These are phyloP conservation scores for Trichoderma citrinoviride DNA, from an alignment of 2,329 filamentous ascomycete species.

Conservation along the genomic window DNA sequence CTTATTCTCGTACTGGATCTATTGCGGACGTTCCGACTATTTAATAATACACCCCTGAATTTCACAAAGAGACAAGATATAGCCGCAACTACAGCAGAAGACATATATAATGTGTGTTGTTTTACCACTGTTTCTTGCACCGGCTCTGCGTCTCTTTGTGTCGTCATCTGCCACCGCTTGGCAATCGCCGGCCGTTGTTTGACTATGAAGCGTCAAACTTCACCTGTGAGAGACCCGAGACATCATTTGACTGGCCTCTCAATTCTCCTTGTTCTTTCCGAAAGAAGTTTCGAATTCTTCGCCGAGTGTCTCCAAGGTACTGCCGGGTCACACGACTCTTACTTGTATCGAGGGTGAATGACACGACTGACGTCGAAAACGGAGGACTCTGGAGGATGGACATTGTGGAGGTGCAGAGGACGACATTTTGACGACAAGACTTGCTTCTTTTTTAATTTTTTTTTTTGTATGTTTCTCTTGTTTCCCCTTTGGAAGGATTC, in stretches of 20 bases:
- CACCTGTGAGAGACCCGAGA: background rate
- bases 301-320: background rate
- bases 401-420: background rate
- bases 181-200: background rate
- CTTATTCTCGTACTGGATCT: background rate
- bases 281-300: background rate
- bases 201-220: background rate
- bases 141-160: slow-evolving; percentile 1
- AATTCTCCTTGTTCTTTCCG: background rate
- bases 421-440: background rate
- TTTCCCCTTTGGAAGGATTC: background rate
- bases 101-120: slow-evolving; percentile 21
- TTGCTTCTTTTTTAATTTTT: slow-evolving; percentile 5
- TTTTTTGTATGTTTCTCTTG: too few relatives aligned
- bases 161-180: background rate
- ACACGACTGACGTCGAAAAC: background rate
- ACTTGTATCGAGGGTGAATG: background rate
- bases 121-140: slow-evolving; percentile 15
- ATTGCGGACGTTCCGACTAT: background rate
- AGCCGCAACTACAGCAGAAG: background rate
- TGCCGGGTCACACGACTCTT: background rate
- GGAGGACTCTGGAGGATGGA: background rate
- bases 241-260: background rate
- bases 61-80: background rate
- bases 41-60: slow-evolving; percentile 10